Evolutionary conservation across 2,329 filamentous ascomycete species (phyloP), one percentile per base, ranked within the genome.

Genomic region (Xylariaceae sp.): DNA sequence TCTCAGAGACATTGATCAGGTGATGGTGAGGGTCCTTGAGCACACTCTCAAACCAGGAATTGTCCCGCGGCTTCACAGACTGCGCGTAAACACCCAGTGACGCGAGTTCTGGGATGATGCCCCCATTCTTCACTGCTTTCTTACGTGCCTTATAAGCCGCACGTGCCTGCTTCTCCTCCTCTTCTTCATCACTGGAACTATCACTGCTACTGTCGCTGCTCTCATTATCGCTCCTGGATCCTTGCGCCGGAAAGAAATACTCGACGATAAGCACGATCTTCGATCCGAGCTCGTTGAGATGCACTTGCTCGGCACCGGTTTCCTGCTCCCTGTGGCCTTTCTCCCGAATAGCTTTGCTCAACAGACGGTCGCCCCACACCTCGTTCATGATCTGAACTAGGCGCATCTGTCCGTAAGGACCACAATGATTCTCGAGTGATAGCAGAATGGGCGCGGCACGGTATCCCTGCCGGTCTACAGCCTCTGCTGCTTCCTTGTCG

Each of bases 191-290:
- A 24, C 47, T 59, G 1, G 67, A 69, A 40, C 65, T 64, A 23
- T 66, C 72, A 16, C 73, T 71, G 32, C 66, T 67, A 6, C 69
- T 70, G 20, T 69, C 67, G 20, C 69, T 72, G 42, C 74, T 74
- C 1, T 74, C 73, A 3, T 69, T 67, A 61, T 86, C 83, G 27
- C 78, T 72, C 0, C 29, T 13, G 20, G 43, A 43, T n/a, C 51
- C 40, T 13, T 15, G 37, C 11, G 5, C 42, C 13, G 78, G 75
- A 7, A 87, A 71, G 64, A 87, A 84, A 56, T 85, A 86, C 66
- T 89, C 86, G 48, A 88, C 85, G 36, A 88, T 88, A 52, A 89
- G 77, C 4, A 81, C 80, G 24, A 89, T 81, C 64, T 86, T 86
- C 41, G 80, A 79, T 1, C 81, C 83, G 0, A 89, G 71, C 41